These are phyloP conservation scores for Lathyrus tuberosus DNA, from an alignment of 306 rosid genomes.

Conservation along the genomic window DNA sequence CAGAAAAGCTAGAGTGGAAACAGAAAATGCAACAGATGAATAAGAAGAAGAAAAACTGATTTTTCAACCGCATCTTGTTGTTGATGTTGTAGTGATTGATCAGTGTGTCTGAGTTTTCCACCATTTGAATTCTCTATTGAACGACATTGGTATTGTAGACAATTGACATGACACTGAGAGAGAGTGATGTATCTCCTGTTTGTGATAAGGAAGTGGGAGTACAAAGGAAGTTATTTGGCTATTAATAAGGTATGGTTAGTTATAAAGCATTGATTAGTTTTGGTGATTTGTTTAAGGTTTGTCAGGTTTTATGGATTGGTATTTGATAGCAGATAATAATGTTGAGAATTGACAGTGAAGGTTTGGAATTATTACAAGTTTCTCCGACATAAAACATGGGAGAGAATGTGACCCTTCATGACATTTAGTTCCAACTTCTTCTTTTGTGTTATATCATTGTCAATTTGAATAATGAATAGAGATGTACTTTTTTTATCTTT, in stretches of 20 bases:
- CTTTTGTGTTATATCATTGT: conserved; percentile 30
- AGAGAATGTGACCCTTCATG: conserved; percentile 67
- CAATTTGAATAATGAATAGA: conserved; percentile 49
- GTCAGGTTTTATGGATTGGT: conserved; percentile 54
- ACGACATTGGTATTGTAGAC: conserved; percentile 31
- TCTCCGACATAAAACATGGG: conserved; percentile 94
- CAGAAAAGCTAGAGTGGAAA: conserved; percentile 37
- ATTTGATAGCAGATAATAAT: conserved; percentile 60
- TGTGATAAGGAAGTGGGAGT: conserved; percentile 44
- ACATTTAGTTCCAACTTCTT: conserved; percentile 20
- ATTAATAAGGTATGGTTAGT: conserved; percentile 42
- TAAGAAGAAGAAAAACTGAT: conserved; percentile 49
- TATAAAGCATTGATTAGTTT: conserved; percentile 44
- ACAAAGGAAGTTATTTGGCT: conserved; percentile 46
- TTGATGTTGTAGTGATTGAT: conserved; percentile 36
- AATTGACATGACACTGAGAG: conserved; percentile 32
- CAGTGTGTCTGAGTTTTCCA: conserved; percentile 45
- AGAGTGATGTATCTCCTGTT: conserved; percentile 32
- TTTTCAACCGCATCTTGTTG: conserved; percentile 55
- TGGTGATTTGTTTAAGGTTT: conserved; percentile 40
- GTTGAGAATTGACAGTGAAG: conserved; percentile 49
- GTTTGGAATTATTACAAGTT: conserved; percentile 74
- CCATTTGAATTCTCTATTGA: conserved; percentile 54
- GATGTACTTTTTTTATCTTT: neutral
- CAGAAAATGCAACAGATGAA: conserved; percentile 48